Base-by-base conservation (phyloP, 1,284 basidiomycete genomes). In the Earliella scabrosa region DNA sequence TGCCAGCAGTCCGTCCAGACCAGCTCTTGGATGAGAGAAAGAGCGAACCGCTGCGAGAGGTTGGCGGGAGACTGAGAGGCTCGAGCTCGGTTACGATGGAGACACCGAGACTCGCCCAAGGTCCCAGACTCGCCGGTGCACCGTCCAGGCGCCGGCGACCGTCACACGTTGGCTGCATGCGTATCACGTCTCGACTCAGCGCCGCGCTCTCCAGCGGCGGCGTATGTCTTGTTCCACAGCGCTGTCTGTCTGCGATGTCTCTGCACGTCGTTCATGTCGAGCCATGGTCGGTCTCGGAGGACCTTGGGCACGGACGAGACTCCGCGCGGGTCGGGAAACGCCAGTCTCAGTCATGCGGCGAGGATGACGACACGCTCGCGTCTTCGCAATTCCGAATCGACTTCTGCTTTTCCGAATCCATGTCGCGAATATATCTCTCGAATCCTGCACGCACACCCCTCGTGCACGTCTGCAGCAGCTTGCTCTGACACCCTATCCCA, bases 1-100 rank as follows among this genome's bases (percentile, higher is more conserved):
- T 63, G 61, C 61, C 61, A 60, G 61, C 60, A 62, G 60, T 59
- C 59, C 57, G 60, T 59, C 60, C 60, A 36, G 57, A 45, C 48
- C 55, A 29, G 50, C 52, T 59, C 57, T 50, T 44, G 57, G 20
- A 21, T 36, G 45, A n/a, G 46, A 34, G 38, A 34, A 43, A 44
- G 36, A 49, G 35, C 18, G 50, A 35, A 34, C 14, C 23, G 54
- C 20, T 51, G 53, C 27, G 45, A 43, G 35, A 16, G 26, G 45
- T 11, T 23, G 20, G 9, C 32, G 39, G 49, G 52, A 47, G 35
- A 27, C 47, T 36, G 50, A 40, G 45, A 18, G 14, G 20, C 26
- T 6, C 24, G 27, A 32, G 36, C 31, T 32, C 46, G 39, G 60
- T 62, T 57, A 46, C 57, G 60, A 62, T 62, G 60, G 60, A 49